Base-by-base conservation (phyloP, 2,329 filamentous ascomycete species). In the Cladosporium velox region DNA sequence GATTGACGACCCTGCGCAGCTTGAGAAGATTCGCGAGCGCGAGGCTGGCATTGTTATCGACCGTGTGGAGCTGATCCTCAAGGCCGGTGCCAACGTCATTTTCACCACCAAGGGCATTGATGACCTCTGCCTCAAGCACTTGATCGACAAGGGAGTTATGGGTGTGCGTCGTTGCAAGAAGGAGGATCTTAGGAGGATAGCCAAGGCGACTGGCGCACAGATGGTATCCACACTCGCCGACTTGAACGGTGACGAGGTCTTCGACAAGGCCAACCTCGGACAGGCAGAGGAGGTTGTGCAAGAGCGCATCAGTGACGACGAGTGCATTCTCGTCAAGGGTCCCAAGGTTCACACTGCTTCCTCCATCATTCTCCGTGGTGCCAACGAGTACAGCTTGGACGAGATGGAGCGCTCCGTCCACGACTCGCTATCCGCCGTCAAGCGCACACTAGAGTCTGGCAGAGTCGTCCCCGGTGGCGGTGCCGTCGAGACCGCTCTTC, bases 351-450 rank as follows among this genome's bases (percentile, higher is more conserved):
- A 95, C 81, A 95, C 91, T 3, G 96, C 93, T 7, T 93, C 95
- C 34, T 99, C 95, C 21, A 93, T 97, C 79, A 96, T 99, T 72
- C 90, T 99, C 64, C 91, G 95, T 67, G 95, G 95, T 55, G 86
- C 95, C 72, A 98, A 99, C 81, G 95, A 99, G 80, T 98, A 91
- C 82, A 92, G 92, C 68, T 88, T 99, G 34, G 95, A 99, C 76
- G 95, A 99, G 85, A 99, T 98, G 94, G 95, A 99, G 85, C 91
- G 95, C 70, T 98, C 95, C 1, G 89, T 99, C 21, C 95, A 99
- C 82, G 95, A 99, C 81, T 96, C 94, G 15, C 86, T 99, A 57
- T 97, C 92, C 72, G 95, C 95, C 57, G 93, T 99, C 70, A 99
- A 99, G 88, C 89, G 95, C 73, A 97, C 95, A 3, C 85, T 99